Percentiles rank a stretch among this genome's conserved stretches.
Evolutionary conservation across 306 rosid species (phyloP).

Genomic region (Cucurbita moschata): DNA sequence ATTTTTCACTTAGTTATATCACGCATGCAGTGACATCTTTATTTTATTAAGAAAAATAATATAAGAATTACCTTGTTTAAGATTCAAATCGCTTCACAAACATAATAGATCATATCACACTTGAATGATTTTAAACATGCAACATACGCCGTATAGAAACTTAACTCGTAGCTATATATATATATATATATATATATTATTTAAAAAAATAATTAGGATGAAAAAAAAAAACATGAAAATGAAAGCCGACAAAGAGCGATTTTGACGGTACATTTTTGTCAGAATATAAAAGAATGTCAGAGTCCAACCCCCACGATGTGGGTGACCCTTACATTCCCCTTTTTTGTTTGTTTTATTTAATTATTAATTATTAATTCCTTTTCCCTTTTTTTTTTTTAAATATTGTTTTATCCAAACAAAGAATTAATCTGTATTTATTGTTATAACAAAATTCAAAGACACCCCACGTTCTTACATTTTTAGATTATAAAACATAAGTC

Average conservation of each 20-base stretch:
- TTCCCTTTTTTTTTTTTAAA: neutral
- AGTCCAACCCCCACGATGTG: neutral
- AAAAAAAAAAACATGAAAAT: neutral
- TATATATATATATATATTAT: too few species aligned
- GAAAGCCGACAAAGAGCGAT: neutral
- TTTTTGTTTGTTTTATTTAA: neutral
- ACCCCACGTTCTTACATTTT: slow-evolving; percentile 5
- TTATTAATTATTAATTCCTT: neutral
- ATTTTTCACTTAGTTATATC: too few species aligned
- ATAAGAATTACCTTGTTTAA: too few species aligned
- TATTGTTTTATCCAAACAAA: neutral
- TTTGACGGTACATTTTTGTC: neutral
- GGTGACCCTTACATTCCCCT: neutral
- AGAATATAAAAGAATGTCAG: neutral
- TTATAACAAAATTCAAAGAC: neutral
- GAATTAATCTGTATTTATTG: neutral
- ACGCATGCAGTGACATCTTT: too few species aligned
- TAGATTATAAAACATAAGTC: neutral
- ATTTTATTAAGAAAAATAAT: too few species aligned
- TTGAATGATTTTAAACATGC: too few species aligned
- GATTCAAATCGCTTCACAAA: too few species aligned
- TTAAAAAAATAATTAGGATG: neutral
- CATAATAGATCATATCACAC: too few species aligned
- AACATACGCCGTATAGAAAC: too few species aligned
- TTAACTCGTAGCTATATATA: too few species aligned